Evolutionary conservation across 805 yeast genomes (phyloP), one percentile per base, ranked within the genome.

Genomic region (Metschnikowia noctiluminum): DNA sequence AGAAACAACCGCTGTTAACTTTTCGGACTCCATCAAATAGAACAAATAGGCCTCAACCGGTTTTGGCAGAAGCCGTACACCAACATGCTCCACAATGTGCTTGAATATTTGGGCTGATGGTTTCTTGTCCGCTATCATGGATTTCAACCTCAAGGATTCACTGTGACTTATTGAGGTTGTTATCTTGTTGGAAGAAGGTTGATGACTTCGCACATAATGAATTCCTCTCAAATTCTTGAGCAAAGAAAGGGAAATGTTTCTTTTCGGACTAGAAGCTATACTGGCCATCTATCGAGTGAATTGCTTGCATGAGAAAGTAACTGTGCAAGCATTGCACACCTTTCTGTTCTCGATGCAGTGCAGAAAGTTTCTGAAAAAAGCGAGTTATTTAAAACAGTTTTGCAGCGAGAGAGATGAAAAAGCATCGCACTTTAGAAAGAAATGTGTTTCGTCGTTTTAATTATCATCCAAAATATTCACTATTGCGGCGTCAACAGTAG

Each of bases 1-100:
- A 6, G 66, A 52, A 1, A 65, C 56, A 8, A 60, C 63, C 3
- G 66, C 68, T 11, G 48, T 49, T 21, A 69, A 34, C 31, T 63
- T 58, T n/a, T 52, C 51, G 6, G 39, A 35, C 26, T 40, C 38
- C 14, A 70, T 36, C 15, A 67, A 56, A 27, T 53, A 49, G 42
- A 45, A 56, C 32, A 69, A 14, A 43, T 55, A 61, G 2, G 55
- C 48, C 46, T 70, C 70, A 16, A 65, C 38, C 27, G 63, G 43
- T 6, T 52, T 52, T 9, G 50, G 16, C 16, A 54, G 48, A 11
- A 62, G 43, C 15, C 35, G 40, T 14, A 35, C 26, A 26, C 32
- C 3, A 7, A 10, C 39, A 39, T 47, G 40, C 8, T 46, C 40
- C 26, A 37, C 38, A 6, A 56, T 47, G 27, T 44, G 42, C 36